phyloP scores from a whole-genome alignment of 106 monocot genomes.

The Dendrobium nobile region DNA sequence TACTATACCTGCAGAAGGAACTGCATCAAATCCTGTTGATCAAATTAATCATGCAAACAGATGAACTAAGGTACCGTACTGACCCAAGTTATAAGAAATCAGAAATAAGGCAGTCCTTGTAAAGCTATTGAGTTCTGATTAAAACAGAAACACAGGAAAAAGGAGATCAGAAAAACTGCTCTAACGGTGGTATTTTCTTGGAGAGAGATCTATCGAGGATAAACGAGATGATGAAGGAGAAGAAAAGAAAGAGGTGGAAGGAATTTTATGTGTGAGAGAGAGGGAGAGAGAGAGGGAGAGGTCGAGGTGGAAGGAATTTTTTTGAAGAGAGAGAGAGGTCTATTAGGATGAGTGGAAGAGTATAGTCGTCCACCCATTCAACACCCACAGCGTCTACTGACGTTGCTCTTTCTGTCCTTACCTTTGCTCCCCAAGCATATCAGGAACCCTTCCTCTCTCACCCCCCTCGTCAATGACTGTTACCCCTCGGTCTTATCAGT shows the following conservation, averaged over 20 bases:
- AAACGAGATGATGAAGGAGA: neutral
- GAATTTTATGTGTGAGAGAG: neutral
- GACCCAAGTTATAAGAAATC: neutral
- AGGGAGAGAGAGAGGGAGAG: slow-evolving; percentile 3
- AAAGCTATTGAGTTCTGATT: neutral
- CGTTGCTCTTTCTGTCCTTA: slow-evolving; percentile 27
- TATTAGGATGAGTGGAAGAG: slow-evolving; percentile 22
- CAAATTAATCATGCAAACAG: neutral
- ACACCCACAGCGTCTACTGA: slow-evolving; percentile 12
- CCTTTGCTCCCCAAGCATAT: slow-evolving; percentile 21
- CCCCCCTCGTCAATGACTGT: neutral
- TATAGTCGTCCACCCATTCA: neutral
- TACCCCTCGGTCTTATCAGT: slow-evolving; percentile 3
- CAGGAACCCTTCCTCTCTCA: neutral
- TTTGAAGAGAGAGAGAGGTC: neutral
- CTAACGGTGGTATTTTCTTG: neutral
- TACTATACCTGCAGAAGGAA: neutral
- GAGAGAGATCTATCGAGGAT: neutral
- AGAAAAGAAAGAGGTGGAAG: neutral
- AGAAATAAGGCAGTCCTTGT: neutral
- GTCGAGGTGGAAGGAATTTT: neutral
- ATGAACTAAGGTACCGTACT: neutral
- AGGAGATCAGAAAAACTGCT: neutral
- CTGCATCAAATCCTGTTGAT: too few species aligned
- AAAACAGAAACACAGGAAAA: neutral